Conservation (phyloP, 2,329 filamentous ascomycete genomes). For the Xylariaceae sp. region DNA sequence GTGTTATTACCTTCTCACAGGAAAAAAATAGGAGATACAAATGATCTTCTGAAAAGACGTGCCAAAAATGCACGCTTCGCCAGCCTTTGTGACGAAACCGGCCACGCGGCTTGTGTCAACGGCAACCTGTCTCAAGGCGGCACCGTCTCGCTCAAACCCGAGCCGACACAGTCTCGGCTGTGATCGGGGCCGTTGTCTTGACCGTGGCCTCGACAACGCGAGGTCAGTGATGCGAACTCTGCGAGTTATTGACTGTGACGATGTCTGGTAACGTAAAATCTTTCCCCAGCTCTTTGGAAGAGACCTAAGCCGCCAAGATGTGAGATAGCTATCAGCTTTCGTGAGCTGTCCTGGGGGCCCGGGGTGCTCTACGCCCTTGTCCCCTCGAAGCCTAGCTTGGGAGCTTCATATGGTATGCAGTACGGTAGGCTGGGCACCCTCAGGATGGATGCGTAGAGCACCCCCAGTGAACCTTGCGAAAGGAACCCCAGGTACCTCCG, state of each 20-base stretch:
- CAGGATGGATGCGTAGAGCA: background rate
- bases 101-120: constrained; percentile 24
- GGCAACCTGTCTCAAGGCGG: background rate
- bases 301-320: background rate
- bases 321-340: background rate
- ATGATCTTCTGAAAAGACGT: background rate
- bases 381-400: background rate
- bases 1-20: background rate
- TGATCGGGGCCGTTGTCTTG: constrained; percentile 22
- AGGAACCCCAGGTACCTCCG: background rate
- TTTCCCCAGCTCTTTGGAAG: background rate
- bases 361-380: background rate
- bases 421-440: background rate
- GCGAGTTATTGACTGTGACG: background rate
- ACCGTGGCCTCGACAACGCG: constrained; percentile 23
- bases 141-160: background rate
- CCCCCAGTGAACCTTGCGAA: background rate
- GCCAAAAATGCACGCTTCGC: constrained; percentile 11
- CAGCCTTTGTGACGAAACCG: constrained; percentile 6
- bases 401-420: no score
- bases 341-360: background rate
- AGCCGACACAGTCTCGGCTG: constrained; percentile 25
- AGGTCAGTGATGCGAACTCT: constrained; percentile 11
- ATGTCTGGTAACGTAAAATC: background rate
- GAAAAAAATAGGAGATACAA: constrained; percentile 1